Conservation (phyloP, 768 basidiomycete genomes). For the Tubosaeta sp. region DNA sequence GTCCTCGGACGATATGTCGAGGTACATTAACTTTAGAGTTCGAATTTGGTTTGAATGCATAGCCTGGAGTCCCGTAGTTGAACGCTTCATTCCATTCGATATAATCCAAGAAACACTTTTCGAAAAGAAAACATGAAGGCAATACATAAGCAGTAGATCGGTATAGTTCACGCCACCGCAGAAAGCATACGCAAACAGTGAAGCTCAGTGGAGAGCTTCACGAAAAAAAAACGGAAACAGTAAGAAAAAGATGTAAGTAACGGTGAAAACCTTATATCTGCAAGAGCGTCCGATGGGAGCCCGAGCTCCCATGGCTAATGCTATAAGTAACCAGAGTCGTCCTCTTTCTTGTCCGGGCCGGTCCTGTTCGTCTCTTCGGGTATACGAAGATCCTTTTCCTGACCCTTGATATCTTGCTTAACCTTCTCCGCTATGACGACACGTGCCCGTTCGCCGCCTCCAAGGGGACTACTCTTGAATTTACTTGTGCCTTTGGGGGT, state of each 20-base stretch:
- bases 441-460: slow-evolving; percentile 39
- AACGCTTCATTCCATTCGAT: background rate
- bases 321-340: slow-evolving; percentile 26
- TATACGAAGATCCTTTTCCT: slow-evolving; percentile 30
- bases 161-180: slow-evolving; percentile 17
- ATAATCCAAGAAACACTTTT: background rate
- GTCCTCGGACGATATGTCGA: background rate
- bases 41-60: too few relatives aligned
- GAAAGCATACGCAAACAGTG: slow-evolving; percentile 1
- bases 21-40: background rate
- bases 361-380: slow-evolving; percentile 32
- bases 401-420: slow-evolving; percentile 29
- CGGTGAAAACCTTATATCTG: background rate
- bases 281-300: background rate
- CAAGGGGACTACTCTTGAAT: slow-evolving; percentile 75
- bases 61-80: background rate
- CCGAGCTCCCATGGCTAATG: background rate
- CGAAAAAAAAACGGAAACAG: background rate
- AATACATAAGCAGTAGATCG: background rate
- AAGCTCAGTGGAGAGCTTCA: background rate
- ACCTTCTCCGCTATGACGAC: slow-evolving; percentile 50
- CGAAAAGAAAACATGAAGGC: background rate
- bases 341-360: slow-evolving; percentile 33
- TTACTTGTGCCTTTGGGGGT: slow-evolving; percentile 44
- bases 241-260: background rate